Conservation (phyloP, 75 land plant species). For the Pinus tabuliformis region DNA sequence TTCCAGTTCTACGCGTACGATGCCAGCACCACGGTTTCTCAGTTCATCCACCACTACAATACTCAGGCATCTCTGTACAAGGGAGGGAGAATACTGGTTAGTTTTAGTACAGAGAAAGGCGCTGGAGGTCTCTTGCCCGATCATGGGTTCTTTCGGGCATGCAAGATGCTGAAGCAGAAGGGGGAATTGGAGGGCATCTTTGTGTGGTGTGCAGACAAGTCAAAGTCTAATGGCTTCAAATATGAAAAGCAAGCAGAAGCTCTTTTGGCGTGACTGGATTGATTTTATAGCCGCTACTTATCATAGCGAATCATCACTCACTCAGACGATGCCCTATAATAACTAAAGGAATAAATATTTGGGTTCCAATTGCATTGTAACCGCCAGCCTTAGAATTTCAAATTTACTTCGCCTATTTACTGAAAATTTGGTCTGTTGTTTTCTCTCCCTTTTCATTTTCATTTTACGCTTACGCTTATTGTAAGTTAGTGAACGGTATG, state of each 20-base stretch:
- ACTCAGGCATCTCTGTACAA: conserved; percentile 21
- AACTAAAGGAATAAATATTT: too few relatives aligned
- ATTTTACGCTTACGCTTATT: too few relatives aligned
- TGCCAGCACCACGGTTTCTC: conserved; percentile 21
- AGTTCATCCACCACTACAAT: conserved; percentile 26
- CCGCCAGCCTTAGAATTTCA: too few relatives aligned
- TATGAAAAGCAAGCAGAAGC: conserved; percentile 22
- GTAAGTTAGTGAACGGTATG: too few relatives aligned
- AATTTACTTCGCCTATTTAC: too few relatives aligned
- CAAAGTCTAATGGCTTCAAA: conserved; percentile 11
- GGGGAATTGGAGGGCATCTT: conserved; percentile 34
- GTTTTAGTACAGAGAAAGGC: conserved; percentile 29
- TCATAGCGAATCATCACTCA: too few relatives aligned
- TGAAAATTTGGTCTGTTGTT: too few relatives aligned
- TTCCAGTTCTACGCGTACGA: conserved; percentile 42
- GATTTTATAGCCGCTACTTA: too few relatives aligned
- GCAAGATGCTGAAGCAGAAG: conserved; percentile 16
- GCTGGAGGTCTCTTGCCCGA: conserved; percentile 22
- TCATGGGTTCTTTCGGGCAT: conserved; percentile 42
- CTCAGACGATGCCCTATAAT: too few relatives aligned
- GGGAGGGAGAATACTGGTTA: conserved; percentile 33
- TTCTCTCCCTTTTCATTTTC: too few relatives aligned
- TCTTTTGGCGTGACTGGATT: conserved; percentile 8
- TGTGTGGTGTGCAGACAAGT: conserved; percentile 38
- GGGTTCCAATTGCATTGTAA: too few relatives aligned